Percentiles rank a stretch among this genome's conserved stretches.
phyloP scores from a whole-genome alignment of 2,329 filamentous ascomycete species.

The Claviceps sorghi region DNA sequence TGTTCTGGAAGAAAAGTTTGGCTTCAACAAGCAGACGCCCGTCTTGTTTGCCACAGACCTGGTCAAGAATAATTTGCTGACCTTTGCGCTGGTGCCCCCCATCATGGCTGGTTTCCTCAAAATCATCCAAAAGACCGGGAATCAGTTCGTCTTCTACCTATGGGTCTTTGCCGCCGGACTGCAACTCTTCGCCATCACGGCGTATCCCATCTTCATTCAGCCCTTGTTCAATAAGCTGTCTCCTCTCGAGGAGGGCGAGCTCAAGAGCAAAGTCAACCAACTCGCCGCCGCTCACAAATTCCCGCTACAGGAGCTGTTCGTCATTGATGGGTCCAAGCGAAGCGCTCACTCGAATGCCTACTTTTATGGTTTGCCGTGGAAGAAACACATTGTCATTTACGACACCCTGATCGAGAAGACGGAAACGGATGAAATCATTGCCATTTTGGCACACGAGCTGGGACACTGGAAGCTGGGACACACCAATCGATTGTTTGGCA shows the following conservation, averaged over 20 bases:
- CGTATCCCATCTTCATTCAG: conserved; percentile 88
- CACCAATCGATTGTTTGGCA: conserved; percentile 79
- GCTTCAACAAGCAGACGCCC: conserved; percentile 96
- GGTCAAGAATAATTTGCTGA: conserved; percentile 76
- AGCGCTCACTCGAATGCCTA: conserved; percentile 82
- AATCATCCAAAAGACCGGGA: conserved; percentile 88
- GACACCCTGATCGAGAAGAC: conserved; percentile 96
- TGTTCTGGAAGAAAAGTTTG: conserved; percentile 89
- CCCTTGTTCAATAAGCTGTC: conserved; percentile 98
- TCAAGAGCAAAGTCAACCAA: conserved; percentile 78
- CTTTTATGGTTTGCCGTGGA: conserved; percentile 96
- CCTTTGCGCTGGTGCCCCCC: conserved; percentile 66
- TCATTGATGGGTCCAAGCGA: conserved; percentile 84
- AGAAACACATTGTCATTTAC: conserved; percentile 99
- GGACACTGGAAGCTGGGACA: conserved; percentile 96
- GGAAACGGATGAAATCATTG: conserved; percentile 79
- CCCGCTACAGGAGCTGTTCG: conserved; percentile 80
- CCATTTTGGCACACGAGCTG: conserved; percentile 87
- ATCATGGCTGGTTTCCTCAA: conserved; percentile 83
- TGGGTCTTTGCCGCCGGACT: conserved; percentile 85
- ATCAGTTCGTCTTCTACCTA: conserved; percentile 93
- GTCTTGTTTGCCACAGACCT: conserved; percentile 80
- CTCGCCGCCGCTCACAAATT: conserved; percentile 77
- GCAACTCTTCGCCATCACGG: conserved; percentile 87
- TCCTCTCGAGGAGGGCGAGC: conserved; percentile 68